phyloP scores from a whole-genome alignment of 2,329 filamentous ascomycete genomes.

The Claviceps sp. region DNA sequence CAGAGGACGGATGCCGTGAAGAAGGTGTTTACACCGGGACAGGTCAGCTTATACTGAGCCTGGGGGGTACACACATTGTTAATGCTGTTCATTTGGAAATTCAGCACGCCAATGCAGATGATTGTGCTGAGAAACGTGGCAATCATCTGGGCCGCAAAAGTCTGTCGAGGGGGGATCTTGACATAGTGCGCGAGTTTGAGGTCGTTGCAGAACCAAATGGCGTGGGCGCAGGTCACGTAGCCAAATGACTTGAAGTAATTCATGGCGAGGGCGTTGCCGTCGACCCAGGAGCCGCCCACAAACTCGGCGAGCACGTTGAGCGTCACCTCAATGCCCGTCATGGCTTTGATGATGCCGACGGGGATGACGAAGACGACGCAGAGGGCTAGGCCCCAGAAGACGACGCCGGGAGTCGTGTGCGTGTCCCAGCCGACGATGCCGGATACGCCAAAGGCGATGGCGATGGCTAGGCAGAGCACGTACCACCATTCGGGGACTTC shows the following conservation, averaged over 20 bases:
- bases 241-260: conserved; percentile 42
- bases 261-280: conserved; percentile 38
- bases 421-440: conserved; percentile 36
- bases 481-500: conserved; percentile 45
- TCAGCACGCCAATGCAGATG: conserved; percentile 34
- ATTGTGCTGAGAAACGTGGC: conserved; percentile 41
- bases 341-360: conserved; percentile 38
- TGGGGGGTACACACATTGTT: conserved; percentile 32
- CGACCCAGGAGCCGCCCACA: conserved; percentile 35
- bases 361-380: conserved; percentile 38
- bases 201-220: conserved; percentile 36
- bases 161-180: conserved; percentile 47
- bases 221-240: conserved; percentile 35
- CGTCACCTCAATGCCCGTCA: conserved; percentile 37
- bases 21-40: conserved; percentile 39
- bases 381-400: conserved; percentile 36
- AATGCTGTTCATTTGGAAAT: conserved; percentile 36
- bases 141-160: conserved; percentile 45
- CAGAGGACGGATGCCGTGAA: conserved; percentile 43
- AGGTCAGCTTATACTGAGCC: conserved; percentile 35
- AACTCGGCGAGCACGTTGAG: conserved; percentile 41
- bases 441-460: conserved; percentile 31
- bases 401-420: conserved; percentile 35
- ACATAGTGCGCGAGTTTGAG: conserved; percentile 40
- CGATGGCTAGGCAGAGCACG: conserved; percentile 25